Evolutionary conservation across 768 basidiomycete genomes (phyloP).

Genomic region (Pleurotus djamor): DNA sequence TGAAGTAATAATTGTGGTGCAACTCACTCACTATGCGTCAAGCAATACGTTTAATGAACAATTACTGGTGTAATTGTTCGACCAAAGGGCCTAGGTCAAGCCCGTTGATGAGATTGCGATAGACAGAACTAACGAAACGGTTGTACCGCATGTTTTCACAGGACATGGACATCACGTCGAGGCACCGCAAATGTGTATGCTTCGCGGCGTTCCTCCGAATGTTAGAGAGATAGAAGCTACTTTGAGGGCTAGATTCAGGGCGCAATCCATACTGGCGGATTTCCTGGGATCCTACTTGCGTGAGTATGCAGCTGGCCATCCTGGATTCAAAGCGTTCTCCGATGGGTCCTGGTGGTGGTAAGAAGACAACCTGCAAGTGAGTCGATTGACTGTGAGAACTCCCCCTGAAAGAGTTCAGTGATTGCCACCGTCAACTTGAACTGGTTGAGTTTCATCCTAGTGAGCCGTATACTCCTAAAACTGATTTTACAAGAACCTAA

Average conservation of each 20-base stretch:
- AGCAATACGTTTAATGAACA: too few relatives aligned
- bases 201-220: not conserved
- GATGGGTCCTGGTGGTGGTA: not conserved
- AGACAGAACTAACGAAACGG: conserved; percentile 2
- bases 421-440: too few relatives aligned
- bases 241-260: not conserved
- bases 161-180: not conserved
- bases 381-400: not conserved
- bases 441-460: too few relatives aligned
- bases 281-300: not conserved
- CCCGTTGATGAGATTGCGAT: not conserved
- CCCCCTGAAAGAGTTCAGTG: too few relatives aligned
- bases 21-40: too few relatives aligned
- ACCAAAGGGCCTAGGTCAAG: not conserved
- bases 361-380: not conserved
- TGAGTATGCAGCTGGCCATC: not conserved
- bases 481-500: too few relatives aligned
- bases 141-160: not conserved
- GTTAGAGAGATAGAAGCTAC: not conserved
- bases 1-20: too few relatives aligned
- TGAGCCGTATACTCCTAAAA: too few relatives aligned
- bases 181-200: conserved; percentile 2
- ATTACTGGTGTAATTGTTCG: not conserved
- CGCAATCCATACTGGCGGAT: not conserved
- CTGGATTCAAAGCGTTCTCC: not conserved